Evolutionary conservation across 2,329 filamentous ascomycete species (phyloP).

Genomic region (Fusarium devonianum): DNA sequence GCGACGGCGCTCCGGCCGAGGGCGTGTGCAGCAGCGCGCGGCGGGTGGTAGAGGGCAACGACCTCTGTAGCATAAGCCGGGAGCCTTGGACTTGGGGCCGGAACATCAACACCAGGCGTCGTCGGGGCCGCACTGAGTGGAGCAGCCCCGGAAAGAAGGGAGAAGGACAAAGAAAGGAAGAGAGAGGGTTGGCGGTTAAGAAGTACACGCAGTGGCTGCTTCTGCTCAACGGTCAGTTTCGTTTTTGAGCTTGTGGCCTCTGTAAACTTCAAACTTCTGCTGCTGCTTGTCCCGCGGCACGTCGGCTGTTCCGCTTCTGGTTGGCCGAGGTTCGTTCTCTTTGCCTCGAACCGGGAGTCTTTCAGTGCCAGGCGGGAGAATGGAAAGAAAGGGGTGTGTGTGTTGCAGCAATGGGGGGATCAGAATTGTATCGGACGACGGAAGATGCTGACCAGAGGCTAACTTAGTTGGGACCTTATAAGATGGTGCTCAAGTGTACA

Average conservation of each 20-base stretch:
- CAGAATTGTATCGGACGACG: conserved; percentile 17
- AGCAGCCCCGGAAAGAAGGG: conserved; percentile 40
- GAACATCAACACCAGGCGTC: conserved; percentile 32
- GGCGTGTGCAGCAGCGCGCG: conserved; percentile 8
- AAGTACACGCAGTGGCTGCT: conserved; percentile 21
- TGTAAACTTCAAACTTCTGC: no score
- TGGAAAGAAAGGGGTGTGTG: conserved; percentile 15
- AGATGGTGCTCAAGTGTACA: conserved; percentile 19
- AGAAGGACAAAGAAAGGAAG: conserved; percentile 9
- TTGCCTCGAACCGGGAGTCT: conserved; percentile 1
- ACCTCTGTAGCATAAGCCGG: conserved; percentile 34
- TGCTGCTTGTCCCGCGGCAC: conserved; percentile 35
- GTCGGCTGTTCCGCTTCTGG: conserved; percentile 33
- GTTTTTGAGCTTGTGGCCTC: conserved; percentile 4
- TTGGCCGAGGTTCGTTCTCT: conserved; percentile 36
- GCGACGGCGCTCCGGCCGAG: conserved; percentile 16
- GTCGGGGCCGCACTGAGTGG: conserved; percentile 31
- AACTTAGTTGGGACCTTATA: conserved; percentile 18
- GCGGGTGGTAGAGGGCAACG: conserved; percentile 19
- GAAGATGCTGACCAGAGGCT: conserved; percentile 23
- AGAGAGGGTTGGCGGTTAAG: conserved; percentile 16
- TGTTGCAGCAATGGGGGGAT: conserved; percentile 3
- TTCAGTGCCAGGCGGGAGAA: conserved; percentile 11
- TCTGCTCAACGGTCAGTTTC: no score
- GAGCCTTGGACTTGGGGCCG: conserved; percentile 25